Conservation (phyloP, 2,329 filamentous ascomycete genomes). For the Cladosporium austrohemisphaericum region DNA sequence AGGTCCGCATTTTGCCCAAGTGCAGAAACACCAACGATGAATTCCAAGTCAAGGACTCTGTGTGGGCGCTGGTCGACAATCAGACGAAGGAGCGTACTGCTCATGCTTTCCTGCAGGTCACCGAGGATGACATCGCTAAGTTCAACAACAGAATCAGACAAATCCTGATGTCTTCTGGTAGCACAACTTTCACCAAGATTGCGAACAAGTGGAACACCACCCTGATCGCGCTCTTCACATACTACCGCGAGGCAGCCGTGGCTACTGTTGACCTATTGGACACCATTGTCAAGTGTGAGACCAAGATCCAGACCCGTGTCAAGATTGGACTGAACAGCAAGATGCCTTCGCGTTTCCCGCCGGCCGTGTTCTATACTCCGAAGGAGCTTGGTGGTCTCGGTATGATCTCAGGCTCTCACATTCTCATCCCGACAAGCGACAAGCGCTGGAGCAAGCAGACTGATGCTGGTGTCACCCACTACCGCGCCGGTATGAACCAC, state of each 20-base stretch:
- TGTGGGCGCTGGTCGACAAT: conserved; percentile 96
- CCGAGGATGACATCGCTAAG: conserved; percentile 95
- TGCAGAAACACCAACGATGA: conserved; percentile 92
- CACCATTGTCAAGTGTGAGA: conserved; percentile 98
- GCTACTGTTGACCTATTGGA: conserved; percentile 91
- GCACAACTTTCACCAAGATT: conserved; percentile 98
- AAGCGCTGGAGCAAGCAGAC: conserved; percentile 99
- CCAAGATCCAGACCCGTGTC: conserved; percentile 97
- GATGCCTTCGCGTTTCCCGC: conserved; percentile 98
- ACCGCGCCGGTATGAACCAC: conserved; percentile 95
- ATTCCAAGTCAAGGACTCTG: conserved; percentile 94
- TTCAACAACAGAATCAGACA: conserved; percentile 99
- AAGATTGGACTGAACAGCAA: conserved; percentile 99
- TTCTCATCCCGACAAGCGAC: conserved; percentile 93
- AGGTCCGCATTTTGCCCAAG: conserved; percentile 94
- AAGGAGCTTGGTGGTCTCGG: conserved; percentile 95
- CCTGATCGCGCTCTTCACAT: conserved; percentile 93
- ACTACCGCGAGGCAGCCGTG: conserved; percentile 95
- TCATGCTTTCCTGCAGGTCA: conserved; percentile 95
- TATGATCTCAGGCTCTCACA: conserved; percentile 98
- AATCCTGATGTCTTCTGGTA: conserved; percentile 99
- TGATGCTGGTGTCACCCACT: conserved; percentile 94
- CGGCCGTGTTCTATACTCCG: conserved; percentile 96
- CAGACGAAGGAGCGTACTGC: conserved; percentile 95
- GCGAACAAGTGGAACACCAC: conserved; percentile 99